Conservation (phyloP, 2,329 filamentous ascomycete species). For the Graphiopsis chlorocephala region DNA sequence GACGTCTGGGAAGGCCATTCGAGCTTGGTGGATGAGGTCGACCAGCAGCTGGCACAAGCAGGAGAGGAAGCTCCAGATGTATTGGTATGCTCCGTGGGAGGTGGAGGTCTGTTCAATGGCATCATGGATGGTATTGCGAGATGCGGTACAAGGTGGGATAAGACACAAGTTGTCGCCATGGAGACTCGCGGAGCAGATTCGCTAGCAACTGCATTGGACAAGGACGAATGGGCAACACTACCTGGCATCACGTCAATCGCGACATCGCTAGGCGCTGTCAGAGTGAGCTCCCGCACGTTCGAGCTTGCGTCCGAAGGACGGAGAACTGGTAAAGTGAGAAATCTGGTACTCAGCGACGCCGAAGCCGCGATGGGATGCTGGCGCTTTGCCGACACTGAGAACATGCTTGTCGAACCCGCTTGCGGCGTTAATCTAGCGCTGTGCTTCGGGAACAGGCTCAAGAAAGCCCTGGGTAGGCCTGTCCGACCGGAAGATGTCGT, state of each 20-base stretch:
- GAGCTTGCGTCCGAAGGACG: conserved; percentile 54
- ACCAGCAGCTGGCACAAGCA: conserved; percentile 36
- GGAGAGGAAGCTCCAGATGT: conserved; percentile 54
- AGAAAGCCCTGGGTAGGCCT: conserved; percentile 57
- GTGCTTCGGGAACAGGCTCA: conserved; percentile 63
- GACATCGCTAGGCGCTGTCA: conserved; percentile 68
- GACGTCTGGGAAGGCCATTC: conserved; percentile 67
- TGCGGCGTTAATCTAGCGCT: conserved; percentile 78
- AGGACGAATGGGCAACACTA: conserved; percentile 56
- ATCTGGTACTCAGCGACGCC: conserved; percentile 66
- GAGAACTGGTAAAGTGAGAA: conserved; percentile 50
- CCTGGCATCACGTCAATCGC: conserved; percentile 74
- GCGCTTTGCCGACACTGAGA: conserved; percentile 75
- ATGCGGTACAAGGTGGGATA: conserved; percentile 22
- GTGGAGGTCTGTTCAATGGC: conserved; percentile 78
- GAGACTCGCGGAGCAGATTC: conserved; percentile 75
- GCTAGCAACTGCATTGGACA: conserved; percentile 59
- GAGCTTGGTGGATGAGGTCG: conserved; percentile 56
- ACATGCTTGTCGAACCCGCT: conserved; percentile 76
- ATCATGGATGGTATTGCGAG: conserved; percentile 66
- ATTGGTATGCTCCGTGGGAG: conserved; percentile 75
- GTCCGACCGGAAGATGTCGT: conserved; percentile 67
- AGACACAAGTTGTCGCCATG: conserved; percentile 62
- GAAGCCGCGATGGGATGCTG: conserved; percentile 78
- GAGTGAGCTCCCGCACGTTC: conserved; percentile 66